Conservation (phyloP, 164 flowering plant genomes). For the Protea cynaroides region DNA sequence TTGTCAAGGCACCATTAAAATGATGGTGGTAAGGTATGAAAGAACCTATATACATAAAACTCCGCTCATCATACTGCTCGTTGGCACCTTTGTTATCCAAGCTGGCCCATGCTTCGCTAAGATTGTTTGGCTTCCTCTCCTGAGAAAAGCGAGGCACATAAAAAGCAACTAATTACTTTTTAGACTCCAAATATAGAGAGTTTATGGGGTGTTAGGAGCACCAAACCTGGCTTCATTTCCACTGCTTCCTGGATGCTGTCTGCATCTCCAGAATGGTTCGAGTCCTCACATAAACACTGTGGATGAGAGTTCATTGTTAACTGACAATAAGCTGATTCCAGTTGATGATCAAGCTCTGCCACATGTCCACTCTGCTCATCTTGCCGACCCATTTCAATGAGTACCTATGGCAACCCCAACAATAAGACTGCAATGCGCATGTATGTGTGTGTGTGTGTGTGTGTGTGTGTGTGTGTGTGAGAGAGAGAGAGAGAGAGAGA, state of each 20-base stretch:
- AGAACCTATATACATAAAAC: background rate
- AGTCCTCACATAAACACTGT: too few relatives aligned
- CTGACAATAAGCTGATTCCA: slow-evolving; percentile 57
- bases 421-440: background rate
- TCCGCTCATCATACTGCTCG: background rate
- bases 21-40: too few relatives aligned
- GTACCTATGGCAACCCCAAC: slow-evolving; percentile 32
- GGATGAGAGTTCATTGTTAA: slow-evolving; percentile 13
- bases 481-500: too few relatives aligned
- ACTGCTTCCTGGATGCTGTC: slow-evolving; percentile 18
- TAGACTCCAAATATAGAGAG: slow-evolving; percentile 15
- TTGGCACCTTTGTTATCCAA: background rate
- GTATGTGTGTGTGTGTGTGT: background rate
- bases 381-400: slow-evolving; percentile 74
- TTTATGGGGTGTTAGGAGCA: slow-evolving; percentile 11
- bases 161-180: slow-evolving; percentile 20
- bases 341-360: slow-evolving; percentile 47
- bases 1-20: too few relatives aligned
- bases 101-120: slow-evolving; percentile 3
- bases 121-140: slow-evolving; percentile 10
- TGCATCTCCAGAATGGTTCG: background rate
- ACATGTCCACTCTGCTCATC: slow-evolving; percentile 57
- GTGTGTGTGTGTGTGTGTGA: too few relatives aligned
- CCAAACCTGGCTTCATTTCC: slow-evolving; percentile 22
- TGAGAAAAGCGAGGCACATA: slow-evolving; percentile 18